Conservation (phyloP, 129 eudicot genomes). For the Daucus carota region DNA sequence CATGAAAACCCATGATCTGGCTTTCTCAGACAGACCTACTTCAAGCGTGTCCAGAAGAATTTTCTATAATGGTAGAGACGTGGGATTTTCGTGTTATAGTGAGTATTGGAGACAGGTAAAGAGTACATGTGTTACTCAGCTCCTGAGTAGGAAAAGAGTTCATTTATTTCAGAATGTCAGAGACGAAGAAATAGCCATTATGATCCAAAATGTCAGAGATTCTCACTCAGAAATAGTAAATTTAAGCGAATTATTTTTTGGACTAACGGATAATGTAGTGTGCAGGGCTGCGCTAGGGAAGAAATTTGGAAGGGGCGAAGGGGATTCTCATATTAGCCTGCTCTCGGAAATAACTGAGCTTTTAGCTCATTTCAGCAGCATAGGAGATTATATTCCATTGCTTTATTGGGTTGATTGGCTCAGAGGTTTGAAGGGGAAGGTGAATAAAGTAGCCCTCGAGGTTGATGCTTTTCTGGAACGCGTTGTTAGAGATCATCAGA, state of each 20-base stretch:
- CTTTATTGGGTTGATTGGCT: slow-evolving; percentile 27
- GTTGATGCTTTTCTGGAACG: slow-evolving; percentile 31
- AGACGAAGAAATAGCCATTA: slow-evolving; percentile 17
- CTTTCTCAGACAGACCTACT: slow-evolving; percentile 22
- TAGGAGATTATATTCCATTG: slow-evolving; percentile 31
- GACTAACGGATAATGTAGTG: slow-evolving; percentile 12
- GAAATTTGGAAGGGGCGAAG: not conserved
- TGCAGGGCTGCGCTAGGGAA: slow-evolving; percentile 24
- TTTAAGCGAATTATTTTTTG: slow-evolving; percentile 4
- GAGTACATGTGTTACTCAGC: slow-evolving; percentile 12
- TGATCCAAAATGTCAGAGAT: slow-evolving; percentile 13
- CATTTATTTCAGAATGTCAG: slow-evolving; percentile 19
- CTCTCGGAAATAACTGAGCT: not conserved
- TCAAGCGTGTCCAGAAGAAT: not conserved
- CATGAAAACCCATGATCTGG: slow-evolving; percentile 37
- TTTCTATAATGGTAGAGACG: slow-evolving; percentile 16
- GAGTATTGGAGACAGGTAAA: slow-evolving; percentile 35
- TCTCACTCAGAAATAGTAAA: slow-evolving; percentile 3
- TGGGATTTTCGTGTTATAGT: slow-evolving; percentile 24
- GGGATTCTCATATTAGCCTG: not conserved
- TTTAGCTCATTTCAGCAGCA: not conserved
- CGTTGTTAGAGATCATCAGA: slow-evolving; percentile 22
- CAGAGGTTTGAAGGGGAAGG: slow-evolving; percentile 13
- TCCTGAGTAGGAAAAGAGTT: slow-evolving; percentile 22
- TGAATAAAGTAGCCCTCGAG: slow-evolving; percentile 4